Evolutionary conservation across 768 basidiomycete genomes (phyloP).

Genomic region (Lenzites betulinus): DNA sequence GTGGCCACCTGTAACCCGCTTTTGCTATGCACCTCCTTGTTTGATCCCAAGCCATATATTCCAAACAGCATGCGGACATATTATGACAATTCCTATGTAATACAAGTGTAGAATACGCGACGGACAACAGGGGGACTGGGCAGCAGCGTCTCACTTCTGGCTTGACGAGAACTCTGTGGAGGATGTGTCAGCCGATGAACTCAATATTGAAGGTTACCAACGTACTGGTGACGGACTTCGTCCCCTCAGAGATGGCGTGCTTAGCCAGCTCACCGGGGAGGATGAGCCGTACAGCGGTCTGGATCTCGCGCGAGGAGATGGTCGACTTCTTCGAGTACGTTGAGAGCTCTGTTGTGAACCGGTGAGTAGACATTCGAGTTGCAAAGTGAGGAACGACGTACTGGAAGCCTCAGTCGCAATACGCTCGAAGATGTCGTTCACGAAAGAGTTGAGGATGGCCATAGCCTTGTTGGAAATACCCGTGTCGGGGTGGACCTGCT

Average conservation of each 20-base stretch:
- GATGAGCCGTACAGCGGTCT: conserved; percentile 81
- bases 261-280: conserved; percentile 85
- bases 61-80: conserved; percentile 19
- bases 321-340: conserved; percentile 89
- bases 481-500: conserved; percentile 92
- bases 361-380: background rate
- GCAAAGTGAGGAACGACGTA: conserved; percentile 35
- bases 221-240: conserved; percentile 70
- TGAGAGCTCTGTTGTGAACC: conserved; percentile 59
- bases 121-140: conserved; percentile 10
- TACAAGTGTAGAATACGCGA: conserved; percentile 27
- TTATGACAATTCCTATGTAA: conserved; percentile 22
- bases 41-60: conserved; percentile 4
- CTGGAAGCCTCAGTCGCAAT: conserved; percentile 76
- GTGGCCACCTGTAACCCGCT: too few species aligned
- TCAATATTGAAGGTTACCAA: background rate
- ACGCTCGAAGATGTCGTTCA: conserved; percentile 84
- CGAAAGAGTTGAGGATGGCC: conserved; percentile 83
- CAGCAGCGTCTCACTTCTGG: conserved; percentile 26
- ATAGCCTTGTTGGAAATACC: conserved; percentile 92
- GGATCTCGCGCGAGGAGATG: conserved; percentile 90
- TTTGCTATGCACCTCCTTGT: background rate
- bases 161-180: conserved; percentile 55
- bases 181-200: conserved; percentile 22
- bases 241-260: conserved; percentile 88